phyloP scores from a whole-genome alignment of 1,284 basidiomycete genomes.

The Ustilago shanxiensis region DNA sequence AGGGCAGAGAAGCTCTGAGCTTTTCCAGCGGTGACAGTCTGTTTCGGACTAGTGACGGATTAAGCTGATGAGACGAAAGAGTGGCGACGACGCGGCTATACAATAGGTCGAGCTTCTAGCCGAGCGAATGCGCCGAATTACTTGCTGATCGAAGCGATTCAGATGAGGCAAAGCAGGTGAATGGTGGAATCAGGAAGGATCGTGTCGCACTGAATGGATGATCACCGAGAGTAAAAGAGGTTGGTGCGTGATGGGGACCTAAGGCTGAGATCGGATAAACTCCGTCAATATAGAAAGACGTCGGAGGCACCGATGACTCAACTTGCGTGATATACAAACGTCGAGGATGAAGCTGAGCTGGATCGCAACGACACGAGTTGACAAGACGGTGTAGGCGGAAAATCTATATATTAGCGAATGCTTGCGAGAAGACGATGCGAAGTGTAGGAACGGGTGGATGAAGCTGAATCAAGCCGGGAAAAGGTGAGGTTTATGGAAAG shows the following conservation, averaged over 20 bases:
- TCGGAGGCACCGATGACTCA: no score
- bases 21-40: not conserved
- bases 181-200: no score
- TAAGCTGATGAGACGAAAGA: not conserved
- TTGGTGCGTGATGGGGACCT: not conserved
- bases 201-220: no score
- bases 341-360: not conserved
- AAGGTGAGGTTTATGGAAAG: not conserved
- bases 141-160: not conserved
- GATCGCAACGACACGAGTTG: not conserved
- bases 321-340: no score
- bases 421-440: not conserved
- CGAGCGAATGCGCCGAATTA: not conserved
- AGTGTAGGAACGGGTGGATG: not conserved
- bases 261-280: not conserved
- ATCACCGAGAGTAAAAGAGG: no score
- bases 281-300: no score
- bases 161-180: no score
- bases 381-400: not conserved
- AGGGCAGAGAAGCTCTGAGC: not conserved
- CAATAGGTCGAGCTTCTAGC: not conserved
- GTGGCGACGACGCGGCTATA: not conserved
- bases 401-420: not conserved
- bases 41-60: not conserved
- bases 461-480: constrained; percentile 5